Conservation (phyloP, 768 basidiomycete species). For the Hypsizygus marmoreus region DNA sequence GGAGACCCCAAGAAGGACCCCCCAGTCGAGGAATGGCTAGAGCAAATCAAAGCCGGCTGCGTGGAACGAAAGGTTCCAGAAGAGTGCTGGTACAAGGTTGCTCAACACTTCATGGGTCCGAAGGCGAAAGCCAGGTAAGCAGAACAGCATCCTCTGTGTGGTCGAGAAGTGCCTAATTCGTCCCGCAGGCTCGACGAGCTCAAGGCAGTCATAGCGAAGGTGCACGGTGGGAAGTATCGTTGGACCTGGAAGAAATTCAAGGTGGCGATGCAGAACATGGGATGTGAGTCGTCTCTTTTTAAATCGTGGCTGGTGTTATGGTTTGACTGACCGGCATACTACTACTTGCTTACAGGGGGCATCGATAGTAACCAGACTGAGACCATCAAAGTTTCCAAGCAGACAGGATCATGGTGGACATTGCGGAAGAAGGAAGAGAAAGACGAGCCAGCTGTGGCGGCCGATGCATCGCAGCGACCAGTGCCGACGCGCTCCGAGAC, state of each 20-base stretch:
- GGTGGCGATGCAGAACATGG: slow-evolving; percentile 79
- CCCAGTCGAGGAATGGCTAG: slow-evolving; percentile 73
- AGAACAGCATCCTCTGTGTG: background rate
- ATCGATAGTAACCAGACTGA: slow-evolving; percentile 63
- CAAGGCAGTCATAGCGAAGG: slow-evolving; percentile 70
- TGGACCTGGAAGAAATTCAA: slow-evolving; percentile 87
- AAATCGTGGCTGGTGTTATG: background rate
- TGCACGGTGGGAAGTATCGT: slow-evolving; percentile 75
- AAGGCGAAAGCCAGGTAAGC: slow-evolving; percentile 61
- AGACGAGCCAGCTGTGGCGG: slow-evolving; percentile 18
- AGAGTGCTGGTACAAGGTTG: slow-evolving; percentile 84
- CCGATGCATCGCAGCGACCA: slow-evolving; percentile 10
- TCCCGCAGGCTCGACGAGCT: slow-evolving; percentile 57
- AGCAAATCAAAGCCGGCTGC: slow-evolving; percentile 72
- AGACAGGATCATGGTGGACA: slow-evolving; percentile 19
- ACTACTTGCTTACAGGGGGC: slow-evolving; percentile 49
- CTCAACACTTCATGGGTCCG: slow-evolving; percentile 72
- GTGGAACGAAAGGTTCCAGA: slow-evolving; percentile 69
- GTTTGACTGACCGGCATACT: slow-evolving; percentile 3
- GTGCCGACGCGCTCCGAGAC: slow-evolving; percentile 15
- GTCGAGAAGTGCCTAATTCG: background rate
- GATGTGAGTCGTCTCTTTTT: slow-evolving; percentile 53
- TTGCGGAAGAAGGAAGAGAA: slow-evolving; percentile 46
- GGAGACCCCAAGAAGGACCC: slow-evolving; percentile 72
- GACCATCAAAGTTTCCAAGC: slow-evolving; percentile 34